Evolutionary conservation across 495 filamentous ascomycete species (phyloP).

Genomic region (Tuber umbilicatum): DNA sequence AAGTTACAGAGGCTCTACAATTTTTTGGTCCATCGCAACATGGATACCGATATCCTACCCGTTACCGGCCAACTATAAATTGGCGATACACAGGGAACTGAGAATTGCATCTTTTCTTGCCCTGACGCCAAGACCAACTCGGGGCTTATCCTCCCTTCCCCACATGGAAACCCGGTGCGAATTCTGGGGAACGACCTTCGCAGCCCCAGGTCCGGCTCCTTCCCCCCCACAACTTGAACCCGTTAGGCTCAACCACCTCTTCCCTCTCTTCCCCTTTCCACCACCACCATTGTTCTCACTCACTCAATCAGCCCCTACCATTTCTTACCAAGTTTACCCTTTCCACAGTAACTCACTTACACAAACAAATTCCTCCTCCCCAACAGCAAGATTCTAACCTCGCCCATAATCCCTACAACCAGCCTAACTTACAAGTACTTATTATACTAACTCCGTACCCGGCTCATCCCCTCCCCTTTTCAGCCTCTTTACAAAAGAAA

Average conservation of each 20-base stretch:
- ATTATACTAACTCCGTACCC: constrained; percentile 3
- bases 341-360: not conserved
- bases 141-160: not conserved
- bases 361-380: not conserved
- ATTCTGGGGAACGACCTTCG: not conserved
- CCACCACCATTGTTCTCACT: not conserved
- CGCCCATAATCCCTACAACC: not conserved
- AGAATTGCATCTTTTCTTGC: not conserved
- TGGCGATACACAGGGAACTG: not conserved
- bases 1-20: not conserved
- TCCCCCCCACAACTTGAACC: not conserved
- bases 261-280: not conserved
- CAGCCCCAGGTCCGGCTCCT: not conserved
- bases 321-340: not conserved
- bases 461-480: constrained; percentile 1
- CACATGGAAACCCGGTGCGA: not conserved
- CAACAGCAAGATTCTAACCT: not conserved
- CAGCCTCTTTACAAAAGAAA: not conserved
- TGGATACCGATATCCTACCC: not conserved
- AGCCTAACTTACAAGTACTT: not conserved
- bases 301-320: not conserved
- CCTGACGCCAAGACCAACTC: not conserved
- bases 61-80: not conserved
- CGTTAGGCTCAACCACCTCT: not conserved
- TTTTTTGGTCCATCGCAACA: not conserved